Percentiles rank a stretch among this genome's conserved stretches.
These are phyloP conservation scores for Musa troglodytarum DNA, from an alignment of 176 grass and related monocot species.

Conservation along the genomic window DNA sequence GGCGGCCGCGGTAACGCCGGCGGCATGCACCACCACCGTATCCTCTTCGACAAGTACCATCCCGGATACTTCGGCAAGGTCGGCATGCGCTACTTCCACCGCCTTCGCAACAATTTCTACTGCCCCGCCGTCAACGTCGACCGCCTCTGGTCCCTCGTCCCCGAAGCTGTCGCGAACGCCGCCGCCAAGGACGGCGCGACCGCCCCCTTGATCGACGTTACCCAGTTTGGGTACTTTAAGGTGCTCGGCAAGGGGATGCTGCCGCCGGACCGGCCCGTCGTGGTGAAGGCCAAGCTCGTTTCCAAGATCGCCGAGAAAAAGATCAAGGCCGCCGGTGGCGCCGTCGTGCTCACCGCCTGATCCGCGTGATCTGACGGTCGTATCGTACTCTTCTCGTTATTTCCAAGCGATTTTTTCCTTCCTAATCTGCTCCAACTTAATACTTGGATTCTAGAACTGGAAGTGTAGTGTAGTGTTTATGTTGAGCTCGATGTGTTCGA, in stretches of 20 bases:
- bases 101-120: not conserved
- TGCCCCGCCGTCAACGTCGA: not conserved
- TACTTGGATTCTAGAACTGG: not conserved
- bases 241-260: not conserved
- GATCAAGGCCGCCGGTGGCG: constrained; percentile 1
- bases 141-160: not conserved
- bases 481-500: not conserved
- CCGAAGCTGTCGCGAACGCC: not conserved
- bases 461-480: not conserved
- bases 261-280: not conserved
- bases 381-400: not conserved
- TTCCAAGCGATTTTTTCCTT: not conserved
- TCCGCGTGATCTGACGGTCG: not conserved
- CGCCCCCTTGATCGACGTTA: not conserved
- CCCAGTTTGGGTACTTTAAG: not conserved
- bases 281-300: not conserved
- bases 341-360: constrained; percentile 1
- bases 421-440: not conserved
- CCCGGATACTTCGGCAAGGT: not conserved
- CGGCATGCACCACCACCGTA: not conserved
- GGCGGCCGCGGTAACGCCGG: not conserved
- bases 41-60: constrained; percentile 3
- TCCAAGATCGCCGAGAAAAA: constrained; percentile 6
- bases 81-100: constrained; percentile 4
- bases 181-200: not conserved